Percentiles rank a stretch among this genome's conserved stretches.
These are phyloP conservation scores for Phaeophleospora eucalypticola DNA, from an alignment of 2,329 filamentous ascomycete genomes.

Conservation along the genomic window DNA sequence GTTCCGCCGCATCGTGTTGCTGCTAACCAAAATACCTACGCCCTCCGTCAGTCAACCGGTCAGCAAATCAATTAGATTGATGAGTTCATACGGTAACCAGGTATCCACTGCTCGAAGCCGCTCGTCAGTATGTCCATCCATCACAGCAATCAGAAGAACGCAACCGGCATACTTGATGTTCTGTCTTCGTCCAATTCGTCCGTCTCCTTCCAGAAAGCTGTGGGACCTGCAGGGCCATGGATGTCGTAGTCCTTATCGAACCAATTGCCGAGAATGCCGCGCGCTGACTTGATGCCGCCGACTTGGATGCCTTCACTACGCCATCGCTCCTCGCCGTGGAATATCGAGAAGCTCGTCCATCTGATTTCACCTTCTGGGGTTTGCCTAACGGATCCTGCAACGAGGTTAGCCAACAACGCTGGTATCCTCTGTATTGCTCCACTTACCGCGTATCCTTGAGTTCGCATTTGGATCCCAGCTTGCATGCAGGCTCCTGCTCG, in stretches of 20 bases:
- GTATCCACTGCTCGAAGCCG: neutral
- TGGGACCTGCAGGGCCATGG: constrained; percentile 68
- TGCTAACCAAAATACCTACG: neutral
- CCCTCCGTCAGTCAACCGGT: neutral
- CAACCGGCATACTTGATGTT: constrained; percentile 21
- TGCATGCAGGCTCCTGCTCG: constrained; percentile 58
- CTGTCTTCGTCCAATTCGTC: constrained; percentile 43
- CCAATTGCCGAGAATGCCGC: constrained; percentile 72
- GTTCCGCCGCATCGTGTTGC: too few relatives aligned
- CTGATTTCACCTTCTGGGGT: constrained; percentile 68
- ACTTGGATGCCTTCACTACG: constrained; percentile 72
- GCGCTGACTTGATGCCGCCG: constrained; percentile 60
- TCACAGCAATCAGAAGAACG: constrained; percentile 15
- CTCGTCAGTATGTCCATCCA: constrained; percentile 2
- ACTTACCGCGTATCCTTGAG: constrained; percentile 60
- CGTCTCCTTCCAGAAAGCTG: constrained; percentile 71
- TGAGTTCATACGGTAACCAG: constrained; percentile 5
- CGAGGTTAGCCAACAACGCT: constrained; percentile 8
- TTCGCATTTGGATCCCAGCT: constrained; percentile 66
- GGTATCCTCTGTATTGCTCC: neutral
- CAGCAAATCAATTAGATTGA: neutral
- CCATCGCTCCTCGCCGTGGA: constrained; percentile 65
- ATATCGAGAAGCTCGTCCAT: constrained; percentile 68
- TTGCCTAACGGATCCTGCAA: constrained; percentile 56
- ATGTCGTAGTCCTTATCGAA: constrained; percentile 70